Evolutionary conservation across 352 stramenopile species (phyloP).

Genomic region (Sclerospora graminicola): DNA sequence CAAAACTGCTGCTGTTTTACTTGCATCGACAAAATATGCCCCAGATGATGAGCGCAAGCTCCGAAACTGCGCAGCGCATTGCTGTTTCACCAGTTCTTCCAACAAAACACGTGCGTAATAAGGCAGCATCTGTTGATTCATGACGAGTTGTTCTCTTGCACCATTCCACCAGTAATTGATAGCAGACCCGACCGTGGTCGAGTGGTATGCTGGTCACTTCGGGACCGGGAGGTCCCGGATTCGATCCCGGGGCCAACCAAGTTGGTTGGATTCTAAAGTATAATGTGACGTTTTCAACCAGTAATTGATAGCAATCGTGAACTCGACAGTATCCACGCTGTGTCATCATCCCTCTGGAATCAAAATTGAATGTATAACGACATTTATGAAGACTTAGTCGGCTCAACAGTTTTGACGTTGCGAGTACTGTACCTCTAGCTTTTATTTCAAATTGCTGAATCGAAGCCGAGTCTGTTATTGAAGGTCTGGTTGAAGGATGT

Average conservation of each 20-base stretch:
- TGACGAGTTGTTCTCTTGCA: slow-evolving; percentile 36
- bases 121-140: slow-evolving; percentile 27
- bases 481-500: slow-evolving; percentile 32
- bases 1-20: slow-evolving; percentile 6
- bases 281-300: no score
- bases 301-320: slow-evolving; percentile 64
- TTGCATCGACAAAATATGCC: slow-evolving; percentile 3
- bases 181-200: no score
- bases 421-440: slow-evolving; percentile 33
- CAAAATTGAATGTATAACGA: slow-evolving; percentile 46
- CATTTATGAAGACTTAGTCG: not conserved
- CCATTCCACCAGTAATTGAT: slow-evolving; percentile 83
- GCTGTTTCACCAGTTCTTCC: slow-evolving; percentile 43
- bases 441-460: slow-evolving; percentile 22
- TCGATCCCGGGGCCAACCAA: no score
- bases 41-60: slow-evolving; percentile 5
- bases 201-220: no score
- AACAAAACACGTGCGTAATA: slow-evolving; percentile 64
- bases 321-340: slow-evolving; percentile 63
- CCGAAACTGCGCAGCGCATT: slow-evolving; percentile 21
- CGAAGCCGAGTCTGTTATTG: slow-evolving; percentile 13
- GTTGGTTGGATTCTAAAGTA: no score
- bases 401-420: not conserved
- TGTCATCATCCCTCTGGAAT: slow-evolving; percentile 85
- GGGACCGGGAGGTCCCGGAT: no score